These are phyloP conservation scores for Steccherinum ochraceum DNA, from an alignment of 768 basidiomycete genomes.

Conservation along the genomic window DNA sequence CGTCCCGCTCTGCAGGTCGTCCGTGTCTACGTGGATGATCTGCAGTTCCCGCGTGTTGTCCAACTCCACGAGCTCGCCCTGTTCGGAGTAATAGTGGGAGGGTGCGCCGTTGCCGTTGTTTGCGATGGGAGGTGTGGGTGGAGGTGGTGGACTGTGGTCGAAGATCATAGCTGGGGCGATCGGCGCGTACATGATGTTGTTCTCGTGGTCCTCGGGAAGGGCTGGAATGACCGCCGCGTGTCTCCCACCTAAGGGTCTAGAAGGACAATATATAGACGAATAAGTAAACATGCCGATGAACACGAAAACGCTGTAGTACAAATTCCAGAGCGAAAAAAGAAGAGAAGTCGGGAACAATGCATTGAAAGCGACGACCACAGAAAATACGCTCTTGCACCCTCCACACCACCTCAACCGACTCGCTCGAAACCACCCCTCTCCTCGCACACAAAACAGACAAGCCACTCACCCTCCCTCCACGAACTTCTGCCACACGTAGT, in stretches of 20 bases:
- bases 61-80: slow-evolving; percentile 11
- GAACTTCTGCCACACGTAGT: slow-evolving; percentile 86
- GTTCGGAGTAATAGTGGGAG: slow-evolving; percentile 5
- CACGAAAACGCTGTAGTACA: not conserved
- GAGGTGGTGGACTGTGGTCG: not conserved
- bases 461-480: slow-evolving; percentile 75
- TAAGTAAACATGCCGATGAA: slow-evolving; percentile 10
- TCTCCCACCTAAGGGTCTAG: slow-evolving; percentile 70
- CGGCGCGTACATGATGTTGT: not conserved
- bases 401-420: not conserved
- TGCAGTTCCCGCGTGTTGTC: slow-evolving; percentile 16
- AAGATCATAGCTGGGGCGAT: not conserved
- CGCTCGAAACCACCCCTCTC: not conserved
- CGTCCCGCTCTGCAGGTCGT: slow-evolving; percentile 11
- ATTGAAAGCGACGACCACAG: not conserved
- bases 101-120: not conserved
- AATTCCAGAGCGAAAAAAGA: not conserved
- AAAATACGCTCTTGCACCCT: not conserved
- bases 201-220: slow-evolving; percentile 55
- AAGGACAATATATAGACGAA: slow-evolving; percentile 12
- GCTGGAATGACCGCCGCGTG: slow-evolving; percentile 81
- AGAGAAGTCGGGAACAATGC: not conserved
- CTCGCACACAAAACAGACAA: not conserved
- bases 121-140: not conserved
- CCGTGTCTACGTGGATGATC: slow-evolving; percentile 21